Percentiles rank a stretch among this genome's conserved stretches.
Evolutionary conservation across 768 basidiomycete species (phyloP).

Genomic region (Lactarius sanguifluus): DNA sequence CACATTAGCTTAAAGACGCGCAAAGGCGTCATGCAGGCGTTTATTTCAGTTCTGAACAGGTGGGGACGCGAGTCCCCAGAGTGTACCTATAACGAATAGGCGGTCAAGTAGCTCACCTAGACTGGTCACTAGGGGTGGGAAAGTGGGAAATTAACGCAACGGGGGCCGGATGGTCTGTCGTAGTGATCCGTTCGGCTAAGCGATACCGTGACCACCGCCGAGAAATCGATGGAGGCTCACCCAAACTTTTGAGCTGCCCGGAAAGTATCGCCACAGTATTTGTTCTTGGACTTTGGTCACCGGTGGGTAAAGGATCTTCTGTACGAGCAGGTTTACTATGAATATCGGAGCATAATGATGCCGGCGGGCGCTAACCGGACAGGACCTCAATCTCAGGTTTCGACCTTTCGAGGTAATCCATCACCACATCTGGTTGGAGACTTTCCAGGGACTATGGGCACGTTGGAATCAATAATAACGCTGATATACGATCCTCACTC

Average conservation of each 20-base stretch:
- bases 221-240: background rate
- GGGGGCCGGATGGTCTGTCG: background rate
- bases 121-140: background rate
- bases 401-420: background rate
- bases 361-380: background rate
- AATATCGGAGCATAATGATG: background rate
- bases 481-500: background rate
- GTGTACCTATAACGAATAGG: background rate
- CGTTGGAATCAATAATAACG: background rate
- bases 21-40: background rate
- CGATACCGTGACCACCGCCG: background rate
- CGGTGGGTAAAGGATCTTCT: too few species aligned
- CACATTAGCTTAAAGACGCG: background rate
- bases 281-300: too few species aligned
- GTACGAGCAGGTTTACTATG: background rate
- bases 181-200: background rate
- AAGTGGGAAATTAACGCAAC: background rate
- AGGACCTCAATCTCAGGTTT: background rate
- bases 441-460: background rate
- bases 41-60: background rate
- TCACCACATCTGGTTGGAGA: background rate
- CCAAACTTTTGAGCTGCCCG: background rate
- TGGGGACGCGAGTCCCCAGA: background rate
- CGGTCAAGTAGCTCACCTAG: background rate
- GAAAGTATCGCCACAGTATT: too few species aligned